Percentiles rank a stretch among this genome's conserved stretches.
Evolutionary conservation across 805 yeast species (phyloP).

Genomic region (Candida broadrunensis): DNA sequence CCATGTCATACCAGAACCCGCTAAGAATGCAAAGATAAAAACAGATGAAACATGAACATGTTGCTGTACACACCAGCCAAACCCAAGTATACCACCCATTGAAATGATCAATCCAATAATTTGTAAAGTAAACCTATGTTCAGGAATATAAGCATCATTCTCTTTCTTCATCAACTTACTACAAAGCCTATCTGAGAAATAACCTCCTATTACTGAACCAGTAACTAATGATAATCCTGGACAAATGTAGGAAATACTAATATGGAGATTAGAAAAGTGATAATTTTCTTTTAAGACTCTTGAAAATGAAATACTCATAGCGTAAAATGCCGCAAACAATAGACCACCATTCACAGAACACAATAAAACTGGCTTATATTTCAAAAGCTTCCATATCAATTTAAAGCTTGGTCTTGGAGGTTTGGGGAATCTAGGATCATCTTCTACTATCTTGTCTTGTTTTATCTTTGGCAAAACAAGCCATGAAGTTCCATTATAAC

Average conservation of each 20-base stretch:
- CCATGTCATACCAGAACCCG: slow-evolving; percentile 56
- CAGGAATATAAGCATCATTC: slow-evolving; percentile 39
- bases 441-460: slow-evolving; percentile 20
- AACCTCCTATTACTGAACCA: slow-evolving; percentile 51
- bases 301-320: slow-evolving; percentile 49
- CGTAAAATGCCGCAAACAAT: slow-evolving; percentile 54
- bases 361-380: slow-evolving; percentile 42
- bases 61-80: slow-evolving; percentile 50
- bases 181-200: slow-evolving; percentile 41
- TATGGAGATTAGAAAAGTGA: slow-evolving; percentile 27
- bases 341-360: slow-evolving; percentile 48
- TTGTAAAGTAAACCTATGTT: slow-evolving; percentile 44
- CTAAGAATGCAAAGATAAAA: slow-evolving; percentile 42
- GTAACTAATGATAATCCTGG: slow-evolving; percentile 49
- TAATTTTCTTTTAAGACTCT: slow-evolving; percentile 36
- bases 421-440: slow-evolving; percentile 30
- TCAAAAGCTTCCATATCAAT: slow-evolving; percentile 33
- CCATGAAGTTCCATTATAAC: slow-evolving; percentile 13
- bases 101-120: slow-evolving; percentile 41
- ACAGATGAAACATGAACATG: slow-evolving; percentile 33
- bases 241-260: slow-evolving; percentile 48
- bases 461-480: slow-evolving; percentile 24
- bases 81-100: slow-evolving; percentile 45
- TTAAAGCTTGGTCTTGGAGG: slow-evolving; percentile 46
- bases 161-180: slow-evolving; percentile 21